Evolutionary conservation across 2,329 filamentous ascomycete genomes (phyloP), one percentile per base, ranked within the genome.

Genomic region (Aspergillus ochraceoroseus): DNA sequence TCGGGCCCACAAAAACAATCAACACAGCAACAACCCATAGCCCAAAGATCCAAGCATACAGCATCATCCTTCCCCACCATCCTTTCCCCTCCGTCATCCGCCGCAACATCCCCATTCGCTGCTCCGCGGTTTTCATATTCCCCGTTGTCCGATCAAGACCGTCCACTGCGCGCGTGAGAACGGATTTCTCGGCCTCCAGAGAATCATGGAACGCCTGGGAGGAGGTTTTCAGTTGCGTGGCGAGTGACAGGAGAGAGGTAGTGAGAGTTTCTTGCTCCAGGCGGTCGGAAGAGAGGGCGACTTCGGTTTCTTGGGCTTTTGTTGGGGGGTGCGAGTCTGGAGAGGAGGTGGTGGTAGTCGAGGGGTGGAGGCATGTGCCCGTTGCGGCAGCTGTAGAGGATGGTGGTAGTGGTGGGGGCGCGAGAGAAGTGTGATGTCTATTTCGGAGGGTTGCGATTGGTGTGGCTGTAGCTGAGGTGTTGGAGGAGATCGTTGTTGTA

Each of bases 11-110:
- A 70, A 90, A 90, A 8, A 95, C 89, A 49, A 95, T 65, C 60
- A 94, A 54, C 23, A 95, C 70, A 12, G 87, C 76, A 17, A 79
- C 67, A n/a, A 94, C 55, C 82, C 87, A 90, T 47, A 95, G 64
- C 19, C 79, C 87, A 55, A 82, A 85, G 33, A 95, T 88, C 75
- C 86, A 84, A 26, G 73, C 83, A 70, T 92, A 95, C 46, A 95
- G 71, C 66, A 90, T 73, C 71, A 94, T 77, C 37, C 89, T 71
- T 4, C 84, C 88, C 79, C 77, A 87, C 84, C 85, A 94, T 0
- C 88, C 88, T 60, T 83, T 82, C 3, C 88, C 89, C 68, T 95
- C 90, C 11, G 83, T 87, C 80, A 94, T 87, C 37, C 75, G 75
- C 52, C 79, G 73, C 59, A 96, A 64, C 55, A 77, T 74, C 1